Evolutionary conservation across 257 asterid species (phyloP).

Genomic region (Primulina tabacum): DNA sequence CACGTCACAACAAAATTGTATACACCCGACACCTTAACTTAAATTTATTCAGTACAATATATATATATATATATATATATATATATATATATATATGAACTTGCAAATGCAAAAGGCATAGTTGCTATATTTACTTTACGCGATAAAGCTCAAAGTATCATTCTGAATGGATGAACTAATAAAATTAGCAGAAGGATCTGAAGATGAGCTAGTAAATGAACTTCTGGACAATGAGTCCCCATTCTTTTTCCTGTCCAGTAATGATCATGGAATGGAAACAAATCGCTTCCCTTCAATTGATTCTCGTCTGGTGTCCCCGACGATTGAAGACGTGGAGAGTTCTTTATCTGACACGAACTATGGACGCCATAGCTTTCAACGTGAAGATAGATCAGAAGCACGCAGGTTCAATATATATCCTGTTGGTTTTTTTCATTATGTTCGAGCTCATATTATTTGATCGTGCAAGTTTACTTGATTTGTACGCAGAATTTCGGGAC

Average conservation of each 20-base stretch:
- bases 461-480: not conserved
- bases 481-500: slow-evolving; percentile 45
- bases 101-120: not conserved
- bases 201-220: slow-evolving; percentile 51
- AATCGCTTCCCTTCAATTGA: slow-evolving; percentile 12
- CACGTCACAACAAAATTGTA: too few species aligned
- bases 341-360: slow-evolving; percentile 28
- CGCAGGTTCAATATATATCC: slow-evolving; percentile 39
- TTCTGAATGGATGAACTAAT: slow-evolving; percentile 45
- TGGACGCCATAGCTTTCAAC: slow-evolving; percentile 26
- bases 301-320: slow-evolving; percentile 25
- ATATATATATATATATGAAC: too few species aligned
- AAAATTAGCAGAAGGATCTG: slow-evolving; percentile 22
- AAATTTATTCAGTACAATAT: too few species aligned
- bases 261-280: slow-evolving; percentile 18
- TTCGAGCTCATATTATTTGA: not conserved
- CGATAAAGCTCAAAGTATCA: not conserved
- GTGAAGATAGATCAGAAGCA: slow-evolving; percentile 27
- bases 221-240: slow-evolving; percentile 56
- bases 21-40: too few species aligned
- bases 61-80: too few species aligned
- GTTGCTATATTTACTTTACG: not conserved
- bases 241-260: slow-evolving; percentile 26
- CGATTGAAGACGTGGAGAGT: slow-evolving; percentile 31
- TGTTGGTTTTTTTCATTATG: not conserved